A percentile compares a stretch with the other conserved stretches of the same genome.
These are phyloP conservation scores for Cynanchum wilfordii DNA, from an alignment of 257 asterid species.

Conservation along the genomic window DNA sequence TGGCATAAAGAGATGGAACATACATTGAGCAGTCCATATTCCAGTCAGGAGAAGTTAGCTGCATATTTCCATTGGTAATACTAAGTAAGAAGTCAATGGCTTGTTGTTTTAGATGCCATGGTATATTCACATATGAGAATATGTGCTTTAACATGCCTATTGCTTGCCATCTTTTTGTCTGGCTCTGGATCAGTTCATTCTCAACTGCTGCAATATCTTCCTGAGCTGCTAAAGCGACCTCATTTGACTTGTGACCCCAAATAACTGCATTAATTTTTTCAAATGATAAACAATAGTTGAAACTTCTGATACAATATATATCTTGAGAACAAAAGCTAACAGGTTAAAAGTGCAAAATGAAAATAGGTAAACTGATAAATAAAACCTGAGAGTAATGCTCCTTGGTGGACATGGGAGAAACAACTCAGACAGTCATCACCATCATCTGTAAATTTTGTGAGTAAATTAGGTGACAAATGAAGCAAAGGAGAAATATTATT, in stretches of 20 bases:
- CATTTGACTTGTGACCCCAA: slow-evolving; percentile 67
- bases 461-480: slow-evolving; percentile 11
- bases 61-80: slow-evolving; percentile 47
- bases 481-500: neutral
- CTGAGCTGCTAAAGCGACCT: slow-evolving; percentile 56
- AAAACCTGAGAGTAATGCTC: slow-evolving; percentile 76
- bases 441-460: slow-evolving; percentile 37
- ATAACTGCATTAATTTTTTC: slow-evolving; percentile 48
- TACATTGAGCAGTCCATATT: slow-evolving; percentile 37
- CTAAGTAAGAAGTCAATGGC: slow-evolving; percentile 56
- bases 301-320: slow-evolving; percentile 17
- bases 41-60: slow-evolving; percentile 28
- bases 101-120: slow-evolving; percentile 60
- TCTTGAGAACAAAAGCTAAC: slow-evolving; percentile 17
- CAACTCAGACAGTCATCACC: slow-evolving; percentile 43
- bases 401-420: slow-evolving; percentile 76
- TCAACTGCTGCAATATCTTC: slow-evolving; percentile 48
- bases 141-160: slow-evolving; percentile 60
- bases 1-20: slow-evolving; percentile 46
- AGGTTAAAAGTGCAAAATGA: neutral
- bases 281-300: slow-evolving; percentile 11
- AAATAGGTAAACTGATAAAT: neutral
- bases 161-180: slow-evolving; percentile 76
- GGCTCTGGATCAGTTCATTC: slow-evolving; percentile 55
- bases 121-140: slow-evolving; percentile 37